phyloP scores from a whole-genome alignment of 1,284 basidiomycete genomes.

The Leccinum fallax region DNA sequence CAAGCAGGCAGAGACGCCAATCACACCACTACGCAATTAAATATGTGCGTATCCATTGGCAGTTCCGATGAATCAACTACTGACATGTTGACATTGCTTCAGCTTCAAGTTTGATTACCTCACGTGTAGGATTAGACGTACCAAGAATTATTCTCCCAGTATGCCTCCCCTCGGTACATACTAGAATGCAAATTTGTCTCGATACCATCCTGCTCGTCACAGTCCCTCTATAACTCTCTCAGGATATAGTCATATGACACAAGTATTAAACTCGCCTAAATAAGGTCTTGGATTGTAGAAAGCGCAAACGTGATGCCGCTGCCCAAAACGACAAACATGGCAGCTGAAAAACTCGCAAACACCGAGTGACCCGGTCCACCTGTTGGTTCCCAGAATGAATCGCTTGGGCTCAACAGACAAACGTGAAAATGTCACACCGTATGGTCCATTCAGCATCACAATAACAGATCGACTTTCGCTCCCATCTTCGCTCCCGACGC shows the following conservation, averaged over 20 bases:
- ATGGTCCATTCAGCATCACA: conserved; percentile 70
- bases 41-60: too few species aligned
- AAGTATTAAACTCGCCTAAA: conserved; percentile 42
- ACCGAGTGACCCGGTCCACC: conserved; percentile 66
- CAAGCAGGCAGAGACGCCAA: too few species aligned
- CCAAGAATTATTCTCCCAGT: neutral
- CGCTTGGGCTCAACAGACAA: neutral
- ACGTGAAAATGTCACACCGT: conserved; percentile 46
- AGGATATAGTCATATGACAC: neutral
- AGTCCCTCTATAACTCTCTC: conserved; percentile 37
- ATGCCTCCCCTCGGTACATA: too few species aligned
- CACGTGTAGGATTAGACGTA: too few species aligned
- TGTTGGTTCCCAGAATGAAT: conserved; percentile 24
- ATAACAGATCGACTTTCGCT: conserved; percentile 31
- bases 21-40: too few species aligned
- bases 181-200: too few species aligned
- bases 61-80: too few species aligned
- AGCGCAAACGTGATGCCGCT: conserved; percentile 76
- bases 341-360: conserved; percentile 65
- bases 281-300: conserved; percentile 63
- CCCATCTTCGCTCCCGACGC: conserved; percentile 43
- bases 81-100: too few species aligned
- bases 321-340: conserved; percentile 71
- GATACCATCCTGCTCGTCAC: conserved; percentile 40
- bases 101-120: too few species aligned